Conservation (phyloP, 2,329 filamentous ascomycete genomes). For the Aspergillus hiratsukae region DNA sequence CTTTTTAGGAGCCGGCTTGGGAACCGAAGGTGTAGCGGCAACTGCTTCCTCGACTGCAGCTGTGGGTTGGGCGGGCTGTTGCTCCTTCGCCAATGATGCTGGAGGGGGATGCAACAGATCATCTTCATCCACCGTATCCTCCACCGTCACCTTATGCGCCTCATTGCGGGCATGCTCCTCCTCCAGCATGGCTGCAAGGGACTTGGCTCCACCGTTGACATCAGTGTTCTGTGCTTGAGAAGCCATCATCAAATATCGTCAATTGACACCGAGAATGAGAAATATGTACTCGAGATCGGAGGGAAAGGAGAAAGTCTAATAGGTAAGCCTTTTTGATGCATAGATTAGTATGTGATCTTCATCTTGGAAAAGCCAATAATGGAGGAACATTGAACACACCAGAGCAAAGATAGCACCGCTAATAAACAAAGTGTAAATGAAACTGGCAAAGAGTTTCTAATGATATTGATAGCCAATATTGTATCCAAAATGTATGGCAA, state of each 20-base stretch:
- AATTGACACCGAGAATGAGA: background rate
- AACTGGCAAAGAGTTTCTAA: background rate
- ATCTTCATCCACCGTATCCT: slow-evolving; percentile 79
- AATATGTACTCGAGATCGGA: slow-evolving; percentile 6
- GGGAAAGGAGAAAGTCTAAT: slow-evolving; percentile 6
- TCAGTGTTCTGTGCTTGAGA: slow-evolving; percentile 27
- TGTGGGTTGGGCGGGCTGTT: slow-evolving; percentile 23
- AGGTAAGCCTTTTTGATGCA: background rate
- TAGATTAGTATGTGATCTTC: background rate
- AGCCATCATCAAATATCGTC: slow-evolving; percentile 25
- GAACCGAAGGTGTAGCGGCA: slow-evolving; percentile 31
- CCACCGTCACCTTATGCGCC: slow-evolving; percentile 63
- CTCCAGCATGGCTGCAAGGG: slow-evolving; percentile 51
- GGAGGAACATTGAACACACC: background rate
- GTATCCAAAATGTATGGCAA: background rate
- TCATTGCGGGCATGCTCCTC: slow-evolving; percentile 51
- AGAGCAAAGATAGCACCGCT: background rate
- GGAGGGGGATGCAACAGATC: slow-evolving; percentile 56
- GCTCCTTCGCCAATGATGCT: slow-evolving; percentile 38
- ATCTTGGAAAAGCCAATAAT: background rate
- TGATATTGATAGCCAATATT: background rate
- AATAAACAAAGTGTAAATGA: background rate
- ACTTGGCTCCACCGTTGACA: slow-evolving; percentile 36
- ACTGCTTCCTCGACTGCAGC: slow-evolving; percentile 15
- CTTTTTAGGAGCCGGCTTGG: slow-evolving; percentile 39